Conservation (phyloP, 441 rosid species). For the Adansonia grandidieri region DNA sequence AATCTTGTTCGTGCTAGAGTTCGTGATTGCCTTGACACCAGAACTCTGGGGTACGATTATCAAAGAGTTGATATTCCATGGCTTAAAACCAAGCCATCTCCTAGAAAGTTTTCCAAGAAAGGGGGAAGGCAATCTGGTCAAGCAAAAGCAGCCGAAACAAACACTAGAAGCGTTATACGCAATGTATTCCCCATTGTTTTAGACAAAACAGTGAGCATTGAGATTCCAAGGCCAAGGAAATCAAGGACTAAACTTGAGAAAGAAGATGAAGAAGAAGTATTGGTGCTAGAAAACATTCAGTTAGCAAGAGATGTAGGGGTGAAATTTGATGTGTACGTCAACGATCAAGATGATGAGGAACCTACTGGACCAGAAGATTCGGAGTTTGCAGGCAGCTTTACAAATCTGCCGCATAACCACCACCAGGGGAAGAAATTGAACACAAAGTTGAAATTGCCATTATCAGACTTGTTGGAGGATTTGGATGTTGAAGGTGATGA, state of each 20-base stretch:
- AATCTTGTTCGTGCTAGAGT: slow-evolving; percentile 55
- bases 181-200: slow-evolving; percentile 42
- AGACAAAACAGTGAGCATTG: slow-evolving; percentile 38
- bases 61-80: slow-evolving; percentile 51
- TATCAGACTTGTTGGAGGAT: slow-evolving; percentile 22
- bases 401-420: slow-evolving; percentile 53
- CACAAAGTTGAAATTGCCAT: slow-evolving; percentile 44
- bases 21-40: slow-evolving; percentile 37
- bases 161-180: background rate
- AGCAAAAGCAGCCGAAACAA: background rate
- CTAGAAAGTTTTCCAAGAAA: slow-evolving; percentile 36
- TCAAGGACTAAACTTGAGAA: slow-evolving; percentile 57
- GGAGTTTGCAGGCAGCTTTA: slow-evolving; percentile 64
- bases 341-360: slow-evolving; percentile 40
- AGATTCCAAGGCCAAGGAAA: slow-evolving; percentile 50
- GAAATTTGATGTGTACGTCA: slow-evolving; percentile 59
- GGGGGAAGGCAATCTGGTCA: background rate
- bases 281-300: slow-evolving; percentile 48
- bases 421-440: slow-evolving; percentile 45
- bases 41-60: too few relatives aligned
- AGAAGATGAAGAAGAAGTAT: slow-evolving; percentile 56
- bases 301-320: slow-evolving; percentile 38
- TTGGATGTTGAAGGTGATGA: too few relatives aligned
- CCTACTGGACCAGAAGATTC: slow-evolving; percentile 36
- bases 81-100: slow-evolving; percentile 48